Evolutionary conservation across 1,284 basidiomycete species (phyloP).

Genomic region (Ustilago shanxiensis): DNA sequence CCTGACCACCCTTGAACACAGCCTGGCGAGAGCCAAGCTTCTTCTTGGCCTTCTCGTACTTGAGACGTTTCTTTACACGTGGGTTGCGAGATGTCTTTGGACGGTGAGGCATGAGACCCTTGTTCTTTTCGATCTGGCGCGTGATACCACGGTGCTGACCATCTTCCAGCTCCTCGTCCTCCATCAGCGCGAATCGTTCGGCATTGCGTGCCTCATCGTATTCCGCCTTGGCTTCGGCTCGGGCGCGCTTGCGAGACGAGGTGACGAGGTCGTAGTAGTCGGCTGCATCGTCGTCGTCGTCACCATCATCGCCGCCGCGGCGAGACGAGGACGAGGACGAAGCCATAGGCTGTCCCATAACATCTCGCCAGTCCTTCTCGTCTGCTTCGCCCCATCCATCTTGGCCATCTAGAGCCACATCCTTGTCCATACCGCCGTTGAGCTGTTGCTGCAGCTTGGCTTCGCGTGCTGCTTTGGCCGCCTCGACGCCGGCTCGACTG

Average conservation of each 20-base stretch:
- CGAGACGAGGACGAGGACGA: slow-evolving; percentile 18
- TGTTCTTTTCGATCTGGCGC: slow-evolving; percentile 69
- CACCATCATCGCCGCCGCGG: slow-evolving; percentile 17
- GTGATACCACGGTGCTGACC: slow-evolving; percentile 67
- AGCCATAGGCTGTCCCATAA: slow-evolving; percentile 55
- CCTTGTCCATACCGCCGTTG: slow-evolving; percentile 35
- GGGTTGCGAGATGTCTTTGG: slow-evolving; percentile 67
- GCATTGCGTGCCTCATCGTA: slow-evolving; percentile 64
- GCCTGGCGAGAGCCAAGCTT: slow-evolving; percentile 64
- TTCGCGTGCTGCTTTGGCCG: slow-evolving; percentile 58
- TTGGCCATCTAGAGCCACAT: slow-evolving; percentile 35
- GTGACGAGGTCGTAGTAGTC: slow-evolving; percentile 68
- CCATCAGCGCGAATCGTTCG: slow-evolving; percentile 55
- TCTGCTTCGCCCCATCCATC: slow-evolving; percentile 66
- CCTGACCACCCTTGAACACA: slow-evolving; percentile 69
- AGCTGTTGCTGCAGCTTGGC: slow-evolving; percentile 45
- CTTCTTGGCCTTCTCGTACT: slow-evolving; percentile 69
- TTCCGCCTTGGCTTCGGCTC: slow-evolving; percentile 60
- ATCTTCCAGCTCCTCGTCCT: slow-evolving; percentile 58
- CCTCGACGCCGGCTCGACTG: slow-evolving; percentile 62
- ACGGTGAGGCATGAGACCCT: slow-evolving; percentile 65
- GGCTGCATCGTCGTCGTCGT: slow-evolving; percentile 53
- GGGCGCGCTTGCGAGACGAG: slow-evolving; percentile 49
- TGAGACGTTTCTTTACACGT: slow-evolving; percentile 68
- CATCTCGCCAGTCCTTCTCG: slow-evolving; percentile 62